Evolutionary conservation across 768 basidiomycete species (phyloP), one percentile per base, ranked within the genome.

Genomic region (Trichaptum fuscoviolaceum): DNA sequence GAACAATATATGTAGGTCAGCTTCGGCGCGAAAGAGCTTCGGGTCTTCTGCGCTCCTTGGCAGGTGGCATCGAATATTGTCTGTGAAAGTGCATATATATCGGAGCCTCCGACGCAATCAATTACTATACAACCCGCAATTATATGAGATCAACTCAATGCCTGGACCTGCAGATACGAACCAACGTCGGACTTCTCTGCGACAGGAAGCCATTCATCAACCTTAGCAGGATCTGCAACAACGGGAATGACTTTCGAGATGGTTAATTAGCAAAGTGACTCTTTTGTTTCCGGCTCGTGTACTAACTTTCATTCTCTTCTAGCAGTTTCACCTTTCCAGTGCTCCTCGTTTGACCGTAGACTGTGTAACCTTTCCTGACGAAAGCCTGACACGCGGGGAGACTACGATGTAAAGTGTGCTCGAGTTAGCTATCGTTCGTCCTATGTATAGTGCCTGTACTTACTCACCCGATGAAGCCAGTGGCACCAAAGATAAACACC

Each of bases 361-460:
- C 83, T 24, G 77, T 75, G 64, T 84, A 81, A 0, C 83, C 83
- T 0, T 77, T 79, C 30, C 82, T 79, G 9, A 77, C 74, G 35
- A 83, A 76, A 0, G 83, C 83, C 65, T 81, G 79, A 2, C 81
- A 76, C 20, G 77, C 76, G 5, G 82, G 81, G 7, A 77, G 67
- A 0, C 82, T 82, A 77, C 71, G 79, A 81, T 24, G 82, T 82
- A 27, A 79, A 77, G 26, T 82, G 80, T 36, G 82, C 82, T 63
- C 12, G 63, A 18, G 18, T 27, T 25, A 30, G 30, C 7, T 36
- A 2, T 35, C 36, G 27, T 10, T 15, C 17, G 20, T 58, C 17
- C 30, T 8, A 52, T 20, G 15, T 7, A 15, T 20, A 62, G 57
- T 23, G 35, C 18, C 2, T 3, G 12, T 62, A 57, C 2, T 7